Evolutionary conservation across 176 grass and related monocot genomes (phyloP), one percentile per base, ranked within the genome.

Genomic region (Ampelocalamus luodianensis): DNA sequence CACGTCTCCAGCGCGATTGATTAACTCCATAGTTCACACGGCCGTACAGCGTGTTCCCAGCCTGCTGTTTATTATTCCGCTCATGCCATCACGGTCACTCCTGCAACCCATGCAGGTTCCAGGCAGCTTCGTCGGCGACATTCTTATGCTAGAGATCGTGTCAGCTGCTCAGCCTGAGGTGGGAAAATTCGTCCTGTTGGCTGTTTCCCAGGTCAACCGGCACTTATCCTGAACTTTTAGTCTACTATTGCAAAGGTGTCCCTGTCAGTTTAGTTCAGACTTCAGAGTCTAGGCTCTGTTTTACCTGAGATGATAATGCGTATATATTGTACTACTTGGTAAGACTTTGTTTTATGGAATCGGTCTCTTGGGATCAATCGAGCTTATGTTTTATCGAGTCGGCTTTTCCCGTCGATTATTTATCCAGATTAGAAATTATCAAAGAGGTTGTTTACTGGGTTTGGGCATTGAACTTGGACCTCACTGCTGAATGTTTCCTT

Each of bases 21-120:
- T 53, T 27, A 15, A 86, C 63, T 49, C 58, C 43, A 38, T 16
- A 17, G 85, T 81, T 69, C 77, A 87, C 85, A 78, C 77, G 68
- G 53, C 14, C 55, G 24, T 12, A 65, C 67, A 79, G 67, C 42
- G 74, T 38, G 74, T 48, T 23, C 74, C 5, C 23, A 18, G 39
- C 38, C 26, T 37, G 61, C 11, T 32, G 26, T 22, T 60, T 43
- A 38, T 22, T 60, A 9, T 43, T 53, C 67, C 24, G 42, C 39
- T 9, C 64, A 39, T 12, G 49, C 56, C 36, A 45, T 44, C 48
- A 44, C 24, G 17, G 34, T 20, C 55, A 22, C 32, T 59, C 13
- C 22, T 13, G 6, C 32, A 60, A 34, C 62, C 20, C 20, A 68
- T n/a, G 68, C 69, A 87, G 46, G 11, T 76, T 87, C 85, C 60